These are phyloP conservation scores for Austropuccinia psidii DNA, from an alignment of 1,284 basidiomycete species.

Conservation along the genomic window DNA sequence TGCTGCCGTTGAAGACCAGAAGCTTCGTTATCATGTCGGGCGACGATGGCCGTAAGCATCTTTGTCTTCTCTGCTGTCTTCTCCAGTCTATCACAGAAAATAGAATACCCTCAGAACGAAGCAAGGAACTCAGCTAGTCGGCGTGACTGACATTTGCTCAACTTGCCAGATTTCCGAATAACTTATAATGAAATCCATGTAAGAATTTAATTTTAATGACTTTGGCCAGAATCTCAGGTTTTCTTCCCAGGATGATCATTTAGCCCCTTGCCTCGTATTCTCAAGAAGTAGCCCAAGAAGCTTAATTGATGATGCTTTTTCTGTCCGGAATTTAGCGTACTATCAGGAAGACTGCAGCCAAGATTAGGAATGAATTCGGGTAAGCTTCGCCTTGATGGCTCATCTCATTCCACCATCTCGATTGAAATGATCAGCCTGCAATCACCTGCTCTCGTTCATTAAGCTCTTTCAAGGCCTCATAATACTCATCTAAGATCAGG, in stretches of 20 bases:
- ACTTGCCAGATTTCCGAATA: slow-evolving; percentile 58
- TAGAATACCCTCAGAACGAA: neutral
- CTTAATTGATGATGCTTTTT: neutral
- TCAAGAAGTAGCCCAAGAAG: too few species aligned
- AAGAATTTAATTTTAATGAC: neutral
- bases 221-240: slow-evolving; percentile 46
- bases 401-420: neutral
- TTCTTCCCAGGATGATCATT: neutral
- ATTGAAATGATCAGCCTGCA: too few species aligned
- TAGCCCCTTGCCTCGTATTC: neutral
- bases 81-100: neutral
- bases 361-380: slow-evolving; percentile 27
- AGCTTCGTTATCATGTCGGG: neutral
- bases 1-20: too few species aligned
- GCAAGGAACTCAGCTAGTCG: neutral
- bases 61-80: neutral
- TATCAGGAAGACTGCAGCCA: neutral
- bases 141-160: slow-evolving; percentile 44
- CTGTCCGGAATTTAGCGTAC: neutral
- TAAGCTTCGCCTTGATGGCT: too few species aligned
- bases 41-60: neutral
- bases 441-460: neutral
- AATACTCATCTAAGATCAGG: neutral
- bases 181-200: slow-evolving; percentile 75
- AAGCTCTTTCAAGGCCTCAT: neutral